These are phyloP conservation scores for Candida sp. DNA, from an alignment of 1,139 yeast genomes.

Conservation along the genomic window DNA sequence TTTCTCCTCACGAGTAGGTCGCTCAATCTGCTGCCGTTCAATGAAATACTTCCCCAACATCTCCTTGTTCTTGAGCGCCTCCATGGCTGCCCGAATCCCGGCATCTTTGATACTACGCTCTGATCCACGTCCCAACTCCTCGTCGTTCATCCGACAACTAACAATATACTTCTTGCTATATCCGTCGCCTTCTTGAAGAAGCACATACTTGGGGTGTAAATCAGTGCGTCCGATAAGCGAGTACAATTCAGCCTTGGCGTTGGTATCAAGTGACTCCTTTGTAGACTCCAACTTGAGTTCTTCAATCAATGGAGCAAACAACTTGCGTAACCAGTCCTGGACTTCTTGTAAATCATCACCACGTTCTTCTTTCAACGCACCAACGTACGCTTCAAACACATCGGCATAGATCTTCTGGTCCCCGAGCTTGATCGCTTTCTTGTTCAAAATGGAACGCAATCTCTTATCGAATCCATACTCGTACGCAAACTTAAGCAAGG, in stretches of 20 bases:
- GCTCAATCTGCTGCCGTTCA: slow-evolving; percentile 68
- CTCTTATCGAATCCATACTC: slow-evolving; percentile 71
- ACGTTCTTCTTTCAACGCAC: slow-evolving; percentile 74
- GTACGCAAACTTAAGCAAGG: slow-evolving; percentile 72
- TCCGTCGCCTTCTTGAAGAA: slow-evolving; percentile 57
- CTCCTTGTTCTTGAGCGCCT: slow-evolving; percentile 61
- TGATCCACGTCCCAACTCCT: slow-evolving; percentile 58
- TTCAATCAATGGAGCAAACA: slow-evolving; percentile 42
- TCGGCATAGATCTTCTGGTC: slow-evolving; percentile 70
- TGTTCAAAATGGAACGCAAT: slow-evolving; percentile 53
- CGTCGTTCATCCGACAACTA: slow-evolving; percentile 65
- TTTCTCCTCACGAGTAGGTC: slow-evolving; percentile 11
- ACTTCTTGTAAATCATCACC: slow-evolving; percentile 51
- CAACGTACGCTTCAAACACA: slow-evolving; percentile 90
- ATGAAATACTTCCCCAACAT: slow-evolving; percentile 66
- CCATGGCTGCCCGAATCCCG: slow-evolving; percentile 73
- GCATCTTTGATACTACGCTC: slow-evolving; percentile 71
- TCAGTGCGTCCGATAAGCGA: slow-evolving; percentile 80
- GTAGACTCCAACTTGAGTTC: slow-evolving; percentile 30
- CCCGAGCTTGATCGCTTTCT: slow-evolving; percentile 35
- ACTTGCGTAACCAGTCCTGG: slow-evolving; percentile 60
- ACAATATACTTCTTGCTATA: slow-evolving; percentile 57
- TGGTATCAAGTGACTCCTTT: slow-evolving; percentile 47
- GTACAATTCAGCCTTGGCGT: slow-evolving; percentile 81
- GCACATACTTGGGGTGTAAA: slow-evolving; percentile 67